phyloP scores from a whole-genome alignment of 495 filamentous ascomycete genomes.

The Trichoderma gamsii region DNA sequence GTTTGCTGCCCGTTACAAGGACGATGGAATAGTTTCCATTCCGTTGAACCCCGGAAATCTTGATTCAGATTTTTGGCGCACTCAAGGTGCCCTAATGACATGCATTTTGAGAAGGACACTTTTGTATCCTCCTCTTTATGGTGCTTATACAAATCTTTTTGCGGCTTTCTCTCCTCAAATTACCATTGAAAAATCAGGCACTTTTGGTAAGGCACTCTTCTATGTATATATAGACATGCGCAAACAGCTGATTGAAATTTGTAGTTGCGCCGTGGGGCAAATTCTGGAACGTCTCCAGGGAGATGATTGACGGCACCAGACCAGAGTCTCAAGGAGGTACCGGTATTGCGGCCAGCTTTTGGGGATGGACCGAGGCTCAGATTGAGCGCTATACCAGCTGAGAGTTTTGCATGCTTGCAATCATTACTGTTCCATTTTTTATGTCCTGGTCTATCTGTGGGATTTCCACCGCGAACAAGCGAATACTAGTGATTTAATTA shows the following conservation, averaged over 20 bases:
- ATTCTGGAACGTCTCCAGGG: neutral
- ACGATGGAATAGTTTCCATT: conserved; percentile 31
- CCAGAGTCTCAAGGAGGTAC: conserved; percentile 21
- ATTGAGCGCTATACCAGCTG: conserved; percentile 18
- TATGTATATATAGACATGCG: neutral
- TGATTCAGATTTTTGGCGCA: conserved; percentile 28
- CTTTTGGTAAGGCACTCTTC: neutral
- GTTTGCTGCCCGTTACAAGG: conserved; percentile 29
- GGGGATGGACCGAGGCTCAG: conserved; percentile 36
- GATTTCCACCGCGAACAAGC: too few relatives aligned
- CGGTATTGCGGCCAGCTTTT: conserved; percentile 27
- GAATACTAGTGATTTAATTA: too few relatives aligned
- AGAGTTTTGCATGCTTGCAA: too few relatives aligned
- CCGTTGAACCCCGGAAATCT: conserved; percentile 42
- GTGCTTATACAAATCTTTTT: conserved; percentile 40
- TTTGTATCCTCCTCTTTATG: conserved; percentile 26
- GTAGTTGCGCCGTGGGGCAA: neutral
- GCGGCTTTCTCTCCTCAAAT: conserved; percentile 35
- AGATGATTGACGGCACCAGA: neutral
- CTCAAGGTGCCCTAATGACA: conserved; percentile 21
- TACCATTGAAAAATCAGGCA: conserved; percentile 21
- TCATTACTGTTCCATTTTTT: too few relatives aligned
- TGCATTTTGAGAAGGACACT: conserved; percentile 13
- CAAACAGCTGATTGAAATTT: neutral
- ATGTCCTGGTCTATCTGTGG: too few relatives aligned